These are phyloP conservation scores for Auricularia cornea DNA, from an alignment of 768 basidiomycete genomes.

Conservation along the genomic window DNA sequence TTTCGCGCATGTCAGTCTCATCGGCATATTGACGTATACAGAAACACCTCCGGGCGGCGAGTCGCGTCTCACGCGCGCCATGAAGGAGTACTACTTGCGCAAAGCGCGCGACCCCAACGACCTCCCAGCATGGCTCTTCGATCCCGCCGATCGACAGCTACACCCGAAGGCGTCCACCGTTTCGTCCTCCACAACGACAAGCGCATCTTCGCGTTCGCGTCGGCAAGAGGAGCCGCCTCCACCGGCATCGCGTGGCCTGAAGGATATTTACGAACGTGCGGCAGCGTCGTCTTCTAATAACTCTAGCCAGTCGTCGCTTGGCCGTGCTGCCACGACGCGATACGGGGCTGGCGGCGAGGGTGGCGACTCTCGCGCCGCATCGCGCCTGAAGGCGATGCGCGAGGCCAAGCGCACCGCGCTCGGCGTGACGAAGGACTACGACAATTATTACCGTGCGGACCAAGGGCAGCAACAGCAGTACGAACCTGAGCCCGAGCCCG, in stretches of 20 bases:
- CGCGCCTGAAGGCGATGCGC: slow-evolving; percentile 43
- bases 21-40: slow-evolving; percentile 12
- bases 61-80: slow-evolving; percentile 50
- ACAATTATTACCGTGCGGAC: slow-evolving; percentile 1
- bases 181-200: background rate
- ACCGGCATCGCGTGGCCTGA: slow-evolving; percentile 20
- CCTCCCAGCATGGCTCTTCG: slow-evolving; percentile 60
- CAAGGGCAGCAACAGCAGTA: background rate
- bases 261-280: slow-evolving; percentile 32
- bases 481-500: background rate
- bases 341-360: background rate
- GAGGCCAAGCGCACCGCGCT: slow-evolving; percentile 37
- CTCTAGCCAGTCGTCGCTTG: background rate
- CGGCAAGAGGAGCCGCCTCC: background rate
- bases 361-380: slow-evolving; percentile 11
- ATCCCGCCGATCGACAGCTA: slow-evolving; percentile 43
- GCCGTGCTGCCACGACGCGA: background rate
- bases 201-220: background rate
- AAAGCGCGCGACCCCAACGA: slow-evolving; percentile 50
- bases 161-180: slow-evolving; percentile 8
- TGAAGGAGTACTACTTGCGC: slow-evolving; percentile 60
- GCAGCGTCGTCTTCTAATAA: background rate
- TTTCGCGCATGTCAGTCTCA: background rate
- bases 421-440: slow-evolving; percentile 5
- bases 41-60: slow-evolving; percentile 49